Evolutionary conservation across 805 yeast species (phyloP), one percentile per base, ranked within the genome.

Genomic region (Metschnikowia reukaufii): DNA sequence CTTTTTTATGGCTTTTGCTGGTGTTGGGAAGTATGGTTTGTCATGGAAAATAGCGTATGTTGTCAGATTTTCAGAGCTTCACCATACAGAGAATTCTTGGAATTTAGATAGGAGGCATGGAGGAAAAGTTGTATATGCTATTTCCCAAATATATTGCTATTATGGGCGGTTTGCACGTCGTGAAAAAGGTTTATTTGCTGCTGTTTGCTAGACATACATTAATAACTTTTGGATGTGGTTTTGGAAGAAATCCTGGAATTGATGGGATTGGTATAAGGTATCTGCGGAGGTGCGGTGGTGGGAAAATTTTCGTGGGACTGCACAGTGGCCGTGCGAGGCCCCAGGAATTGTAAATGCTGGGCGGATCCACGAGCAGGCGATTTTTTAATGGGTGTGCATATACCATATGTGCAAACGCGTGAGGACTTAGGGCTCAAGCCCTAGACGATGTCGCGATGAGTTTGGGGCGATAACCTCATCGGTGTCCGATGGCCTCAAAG

Each of bases 241-340:
- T 35, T 43, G 45, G 39, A 48, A 21, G 35, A 31, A 38, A 15
- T 38, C 36, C 36, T 32, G 12, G 23, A 27, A 31, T 31, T 17
- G 38, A 19, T 39, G 39, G 21, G 13, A 10, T 25, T 15, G 39
- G 39, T 39, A 27, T 25, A 2, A 36, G 45, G 47, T 42, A 27
- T 31, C 42, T 32, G 20, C 17, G 37, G 41, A 19, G 31, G 49
- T 42, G 52, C 48, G 52, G 37, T 42, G 50, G 34, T 21, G 50
- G 48, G 52, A 49, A 49, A 45, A 45, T 49, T 49, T 49, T 49
- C 50, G 50, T 36, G 42, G 52, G 42, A 25, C 42, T 44, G 47
- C 47, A 44, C 47, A 44, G 37, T 44, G 42, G 16, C 15, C 7
- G 42, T 38, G 47, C 47, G 47, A 33, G 39, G 19, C 7, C 42